These are phyloP conservation scores for Hymenoscyphus albidus DNA, from an alignment of 2,329 filamentous ascomycete species.

Conservation along the genomic window DNA sequence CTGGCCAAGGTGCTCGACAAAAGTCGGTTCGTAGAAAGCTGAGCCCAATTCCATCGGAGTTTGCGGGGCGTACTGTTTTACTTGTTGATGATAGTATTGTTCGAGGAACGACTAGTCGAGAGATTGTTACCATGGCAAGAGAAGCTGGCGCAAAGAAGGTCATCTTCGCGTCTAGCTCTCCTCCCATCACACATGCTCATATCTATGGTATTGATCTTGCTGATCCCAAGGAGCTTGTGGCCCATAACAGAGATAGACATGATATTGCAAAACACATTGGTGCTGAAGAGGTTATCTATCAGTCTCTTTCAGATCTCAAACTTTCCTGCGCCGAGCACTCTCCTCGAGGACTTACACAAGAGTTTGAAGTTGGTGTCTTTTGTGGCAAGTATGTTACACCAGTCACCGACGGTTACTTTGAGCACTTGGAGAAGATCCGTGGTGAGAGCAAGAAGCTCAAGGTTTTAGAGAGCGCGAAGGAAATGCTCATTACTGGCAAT, in stretches of 20 bases:
- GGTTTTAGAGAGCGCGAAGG: slow-evolving; percentile 59
- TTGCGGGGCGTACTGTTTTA: slow-evolving; percentile 73
- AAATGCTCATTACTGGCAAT: slow-evolving; percentile 60
- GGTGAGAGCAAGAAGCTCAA: slow-evolving; percentile 68
- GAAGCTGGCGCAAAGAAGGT: slow-evolving; percentile 81
- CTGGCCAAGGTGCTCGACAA: slow-evolving; percentile 73
- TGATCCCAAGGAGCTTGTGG: slow-evolving; percentile 66
- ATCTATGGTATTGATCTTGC: slow-evolving; percentile 81
- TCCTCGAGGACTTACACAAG: slow-evolving; percentile 51
- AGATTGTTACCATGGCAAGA: slow-evolving; percentile 79
- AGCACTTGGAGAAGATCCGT: slow-evolving; percentile 68
- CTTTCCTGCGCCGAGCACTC: slow-evolving; percentile 71
- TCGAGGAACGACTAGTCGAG: slow-evolving; percentile 74
- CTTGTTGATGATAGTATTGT: slow-evolving; percentile 91
- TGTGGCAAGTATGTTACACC: slow-evolving; percentile 81
- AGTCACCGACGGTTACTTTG: slow-evolving; percentile 76
- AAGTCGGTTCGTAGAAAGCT: slow-evolving; percentile 89
- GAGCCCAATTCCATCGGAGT: slow-evolving; percentile 81
- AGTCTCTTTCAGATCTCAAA: slow-evolving; percentile 74
- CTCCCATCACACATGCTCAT: slow-evolving; percentile 79
- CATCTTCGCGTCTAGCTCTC: slow-evolving; percentile 77
- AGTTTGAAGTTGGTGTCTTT: slow-evolving; percentile 91
- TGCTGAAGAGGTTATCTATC: slow-evolving; percentile 73
- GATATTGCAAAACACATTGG: slow-evolving; percentile 66
- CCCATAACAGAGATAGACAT: slow-evolving; percentile 58